Evolutionary conservation across 176 grass and related monocot genomes (phyloP), one percentile per base, ranked within the genome.

Genomic region (Metroxylon sagu): DNA sequence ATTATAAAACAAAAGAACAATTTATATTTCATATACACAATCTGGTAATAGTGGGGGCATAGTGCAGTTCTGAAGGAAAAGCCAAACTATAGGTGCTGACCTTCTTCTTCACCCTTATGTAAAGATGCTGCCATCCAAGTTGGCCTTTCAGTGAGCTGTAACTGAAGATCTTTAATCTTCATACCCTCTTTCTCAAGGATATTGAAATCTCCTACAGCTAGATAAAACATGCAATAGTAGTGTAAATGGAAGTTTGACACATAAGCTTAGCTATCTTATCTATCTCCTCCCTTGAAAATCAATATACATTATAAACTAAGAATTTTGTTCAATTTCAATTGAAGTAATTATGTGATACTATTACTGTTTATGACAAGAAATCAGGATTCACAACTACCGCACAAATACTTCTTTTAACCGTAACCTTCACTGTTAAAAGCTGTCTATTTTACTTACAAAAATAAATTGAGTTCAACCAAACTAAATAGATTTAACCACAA

Each of bases 41-140:
- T 56, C 18, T 56, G 53, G 23, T 14, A 25, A 6, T 56, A 56
- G 23, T 18, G 53, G 12, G 21, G 18, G 19, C 6, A 19, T 23
- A 18, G 12, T 18, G 16, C 10, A 6, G 23, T 10, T 19, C 4
- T 56, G 23, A 56, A 56, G 8, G 18, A 25, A 23, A 23, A 56
- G 10, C 18, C 16, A 71, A n/a, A 16, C 12, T 29, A 28, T 25
- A 17, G 16, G 43, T 35, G 6, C 50, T 79, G 49, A 90, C 93
- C 78, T 83, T 80, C 66, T 82, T 97, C 81, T 88, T 97, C 87
- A 19, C 93, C 87, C 49, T 70, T 71, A 72, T 97, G 87, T 67
- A 97, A 66, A 66, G 93, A 97, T 67, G 87, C 84, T 58, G 84
- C 84, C 78, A 88, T 85, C 87, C 87, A 91, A 61, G 74, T 29